Percentiles rank a stretch among this genome's conserved stretches.
Conservation (phyloP, 2,329 filamentous ascomycete genomes). For the Aspergillus sp. region DNA sequence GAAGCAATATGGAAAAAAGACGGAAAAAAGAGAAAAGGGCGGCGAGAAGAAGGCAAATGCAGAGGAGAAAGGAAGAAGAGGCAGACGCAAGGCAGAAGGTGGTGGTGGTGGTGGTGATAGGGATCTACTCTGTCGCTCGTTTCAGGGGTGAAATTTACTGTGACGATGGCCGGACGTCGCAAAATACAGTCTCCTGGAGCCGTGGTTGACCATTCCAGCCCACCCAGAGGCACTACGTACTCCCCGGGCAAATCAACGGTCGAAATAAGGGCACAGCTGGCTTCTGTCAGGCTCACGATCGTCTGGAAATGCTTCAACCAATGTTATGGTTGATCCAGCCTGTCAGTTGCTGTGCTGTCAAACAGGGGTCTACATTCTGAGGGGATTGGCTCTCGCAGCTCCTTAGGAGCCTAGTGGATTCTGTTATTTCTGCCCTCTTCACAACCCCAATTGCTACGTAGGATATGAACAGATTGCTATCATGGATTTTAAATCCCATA, state of each 20-base stretch:
- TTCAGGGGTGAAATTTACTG: constrained; percentile 25
- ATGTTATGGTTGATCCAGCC: neutral
- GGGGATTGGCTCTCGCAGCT: neutral
- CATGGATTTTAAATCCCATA: neutral
- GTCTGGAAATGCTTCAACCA: neutral
- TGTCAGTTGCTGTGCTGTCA: constrained; percentile 6
- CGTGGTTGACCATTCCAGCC: constrained; percentile 14
- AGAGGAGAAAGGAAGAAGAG: constrained; percentile 6
- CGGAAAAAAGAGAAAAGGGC: neutral
- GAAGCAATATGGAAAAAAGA: neutral
- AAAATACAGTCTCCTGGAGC: constrained; percentile 15
- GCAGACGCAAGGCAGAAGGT: constrained; percentile 2
- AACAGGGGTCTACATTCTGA: neutral
- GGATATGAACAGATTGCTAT: neutral
- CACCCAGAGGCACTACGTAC: neutral
- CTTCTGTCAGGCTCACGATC: neutral
- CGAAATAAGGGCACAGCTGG: neutral
- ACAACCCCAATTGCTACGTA: neutral
- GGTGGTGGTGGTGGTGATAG: constrained; percentile 19
- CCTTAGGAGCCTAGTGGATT: neutral
- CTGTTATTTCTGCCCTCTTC: neutral
- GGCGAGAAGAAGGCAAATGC: neutral
- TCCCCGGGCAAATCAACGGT: neutral
- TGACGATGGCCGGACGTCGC: constrained; percentile 4
- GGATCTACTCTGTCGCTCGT: constrained; percentile 24